Conservation (phyloP, 345 rosid genomes). For the Reutealis trisperma region DNA sequence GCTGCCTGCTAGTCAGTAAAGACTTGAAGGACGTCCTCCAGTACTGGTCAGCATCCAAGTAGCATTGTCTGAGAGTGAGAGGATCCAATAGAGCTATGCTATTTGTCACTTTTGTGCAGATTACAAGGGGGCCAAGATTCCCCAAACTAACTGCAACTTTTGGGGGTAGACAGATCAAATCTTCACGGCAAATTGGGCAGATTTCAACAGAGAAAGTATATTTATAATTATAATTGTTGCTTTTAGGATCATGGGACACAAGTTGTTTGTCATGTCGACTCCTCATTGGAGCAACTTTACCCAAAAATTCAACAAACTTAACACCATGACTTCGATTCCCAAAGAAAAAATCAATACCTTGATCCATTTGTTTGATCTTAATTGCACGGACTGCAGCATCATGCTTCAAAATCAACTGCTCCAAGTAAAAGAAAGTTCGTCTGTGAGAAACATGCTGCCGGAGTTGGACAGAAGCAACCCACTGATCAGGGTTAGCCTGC, state of each 20-base stretch:
- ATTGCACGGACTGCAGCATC: constrained; percentile 54
- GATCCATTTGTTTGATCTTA: constrained; percentile 56
- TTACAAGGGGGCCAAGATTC: constrained; percentile 27
- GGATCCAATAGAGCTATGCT: constrained; percentile 59
- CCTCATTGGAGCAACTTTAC: constrained; percentile 50
- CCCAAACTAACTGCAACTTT: constrained; percentile 31
- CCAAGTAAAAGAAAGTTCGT: constrained; percentile 54
- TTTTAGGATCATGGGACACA: constrained; percentile 60
- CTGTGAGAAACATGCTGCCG: constrained; percentile 66
- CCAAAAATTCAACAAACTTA: constrained; percentile 50
- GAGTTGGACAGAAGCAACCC: constrained; percentile 64
- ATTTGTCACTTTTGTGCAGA: constrained; percentile 58
- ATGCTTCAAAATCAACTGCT: constrained; percentile 60
- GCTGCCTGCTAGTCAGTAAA: constrained; percentile 51
- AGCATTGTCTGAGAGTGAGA: constrained; percentile 45
- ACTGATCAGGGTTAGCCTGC: constrained; percentile 66
- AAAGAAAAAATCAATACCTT: constrained; percentile 66
- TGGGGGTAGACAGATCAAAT: constrained; percentile 39
- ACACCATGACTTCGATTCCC: constrained; percentile 54
- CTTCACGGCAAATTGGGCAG: constrained; percentile 43
- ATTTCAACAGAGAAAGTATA: constrained; percentile 58
- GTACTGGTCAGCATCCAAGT: constrained; percentile 55
- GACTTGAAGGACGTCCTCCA: constrained; percentile 48
- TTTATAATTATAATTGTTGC: constrained; percentile 53
- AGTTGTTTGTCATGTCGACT: constrained; percentile 45